Evolutionary conservation across 2,329 filamentous ascomycete species (phyloP), one percentile per base, ranked within the genome.

Genomic region (Penicillium sp.): DNA sequence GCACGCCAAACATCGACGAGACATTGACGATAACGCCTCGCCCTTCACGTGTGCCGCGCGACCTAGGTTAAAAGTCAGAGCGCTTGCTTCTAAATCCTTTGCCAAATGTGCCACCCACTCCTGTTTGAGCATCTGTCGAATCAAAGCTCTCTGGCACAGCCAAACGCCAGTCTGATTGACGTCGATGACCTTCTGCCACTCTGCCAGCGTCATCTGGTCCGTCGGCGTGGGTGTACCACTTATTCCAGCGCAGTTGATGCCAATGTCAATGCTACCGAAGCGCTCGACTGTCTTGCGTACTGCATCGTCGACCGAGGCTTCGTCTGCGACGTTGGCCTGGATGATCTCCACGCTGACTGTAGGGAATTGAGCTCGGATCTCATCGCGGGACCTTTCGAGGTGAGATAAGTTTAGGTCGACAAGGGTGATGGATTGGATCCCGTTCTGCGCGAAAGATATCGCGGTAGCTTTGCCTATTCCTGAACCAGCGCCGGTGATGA

Each of bases 141-240:
- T 64, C 69, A 87, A 76, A 42, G 83, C 84, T 53, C 78, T 76
- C 65, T 86, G 82, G 62, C 84, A 86, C 25, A 84, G 73, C 79
- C 83, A 86, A 0, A 87, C 81, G 4, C 84, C 85, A 45, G 80
- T 80, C 22, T 85, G 75, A 61, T 88, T 84, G 48, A 86, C 73
- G 57, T 81, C 77, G 3, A 86, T 64, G 0, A 86, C 76, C 5
- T 76, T 74, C 41, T 80, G 69, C 78, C 83, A 87, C 47, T 84
- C 81, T 1, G 75, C 74, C 52, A 81, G 74, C 0, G 74, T 71
- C 42, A 79, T 67, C 57, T 84, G 76, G 56, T 84, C 78, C 0
- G 83, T 85, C 1, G 71, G 70, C 15, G 67, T 70, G 31, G 77
- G 71, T 0, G 67, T 65, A 0, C 81, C 82, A 6, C 73, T 73